Percentiles rank a stretch among this genome's conserved stretches.
Conservation (phyloP, 2,329 filamentous ascomycete species). For the Simplicillium sp. region DNA sequence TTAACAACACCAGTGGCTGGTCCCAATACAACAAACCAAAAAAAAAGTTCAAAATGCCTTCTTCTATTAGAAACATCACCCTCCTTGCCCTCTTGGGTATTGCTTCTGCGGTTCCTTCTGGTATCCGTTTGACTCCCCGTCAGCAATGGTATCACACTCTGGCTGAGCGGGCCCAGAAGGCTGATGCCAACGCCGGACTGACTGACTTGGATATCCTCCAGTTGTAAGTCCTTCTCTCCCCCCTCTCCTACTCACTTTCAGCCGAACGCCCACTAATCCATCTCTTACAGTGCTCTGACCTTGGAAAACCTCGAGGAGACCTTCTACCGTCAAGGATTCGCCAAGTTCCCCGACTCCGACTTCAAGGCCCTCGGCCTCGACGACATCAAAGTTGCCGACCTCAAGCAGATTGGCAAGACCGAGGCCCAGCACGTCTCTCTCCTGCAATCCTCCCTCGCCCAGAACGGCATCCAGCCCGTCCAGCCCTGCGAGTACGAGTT, state of each 20-base stretch:
- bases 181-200: conserved; percentile 1
- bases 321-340: conserved; percentile 53
- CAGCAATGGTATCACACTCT: conserved; percentile 3
- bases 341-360: conserved; percentile 43
- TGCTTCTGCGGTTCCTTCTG: conserved; percentile 3
- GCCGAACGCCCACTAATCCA: background rate
- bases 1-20: background rate
- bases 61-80: background rate
- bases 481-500: conserved; percentile 48
- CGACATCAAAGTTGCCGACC: conserved; percentile 25
- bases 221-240: background rate
- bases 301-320: conserved; percentile 50
- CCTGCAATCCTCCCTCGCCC: conserved; percentile 21
- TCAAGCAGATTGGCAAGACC: conserved; percentile 46
- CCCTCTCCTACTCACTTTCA: background rate
- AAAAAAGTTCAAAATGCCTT: too few species aligned
- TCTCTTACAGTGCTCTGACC: conserved; percentile 36
- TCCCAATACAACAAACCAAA: too few species aligned
- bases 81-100: conserved; percentile 2
- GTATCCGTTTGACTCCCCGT: conserved; percentile 3
- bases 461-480: conserved; percentile 36
- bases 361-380: conserved; percentile 43
- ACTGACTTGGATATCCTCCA: conserved; percentile 5
- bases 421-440: conserved; percentile 47
- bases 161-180: conserved; percentile 2